Evolutionary conservation across 345 rosid genomes (phyloP).

Genomic region (Abelmoschus esculentus): DNA sequence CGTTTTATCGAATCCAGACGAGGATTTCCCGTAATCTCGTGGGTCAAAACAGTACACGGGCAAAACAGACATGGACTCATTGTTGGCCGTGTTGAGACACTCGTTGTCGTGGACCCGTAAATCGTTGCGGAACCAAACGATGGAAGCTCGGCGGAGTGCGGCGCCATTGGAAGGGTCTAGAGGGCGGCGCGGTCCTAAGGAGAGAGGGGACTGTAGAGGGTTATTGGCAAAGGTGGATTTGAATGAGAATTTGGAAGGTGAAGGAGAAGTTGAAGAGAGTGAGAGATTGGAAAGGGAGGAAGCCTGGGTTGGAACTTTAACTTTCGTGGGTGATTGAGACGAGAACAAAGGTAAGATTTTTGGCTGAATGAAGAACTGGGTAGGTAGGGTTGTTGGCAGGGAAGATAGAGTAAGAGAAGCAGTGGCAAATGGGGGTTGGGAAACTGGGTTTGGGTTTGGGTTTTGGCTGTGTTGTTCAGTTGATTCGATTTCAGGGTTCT

Average conservation of each 20-base stretch:
- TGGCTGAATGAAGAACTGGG: constrained; percentile 47
- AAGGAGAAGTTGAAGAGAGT: constrained; percentile 37
- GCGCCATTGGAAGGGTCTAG: constrained; percentile 80
- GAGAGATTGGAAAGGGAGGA: constrained; percentile 48
- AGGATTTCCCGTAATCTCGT: constrained; percentile 79
- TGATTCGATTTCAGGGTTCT: constrained; percentile 30
- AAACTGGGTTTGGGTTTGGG: constrained; percentile 20
- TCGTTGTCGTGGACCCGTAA: constrained; percentile 92
- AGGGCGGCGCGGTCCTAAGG: constrained; percentile 81
- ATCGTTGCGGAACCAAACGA: constrained; percentile 95
- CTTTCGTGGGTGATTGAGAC: constrained; percentile 43
- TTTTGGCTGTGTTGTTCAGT: constrained; percentile 16
- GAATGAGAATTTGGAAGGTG: constrained; percentile 51
- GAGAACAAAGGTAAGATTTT: constrained; percentile 35
- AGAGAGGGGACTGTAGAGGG: constrained; percentile 77
- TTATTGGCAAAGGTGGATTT: constrained; percentile 69
- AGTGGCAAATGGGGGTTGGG: constrained; percentile 50
- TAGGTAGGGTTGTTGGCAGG: constrained; percentile 34
- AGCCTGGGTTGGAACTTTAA: constrained; percentile 67
- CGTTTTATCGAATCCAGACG: constrained; percentile 47
- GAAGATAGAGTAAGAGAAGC: constrained; percentile 48
- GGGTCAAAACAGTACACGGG: constrained; percentile 98
- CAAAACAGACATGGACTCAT: constrained; percentile 76
- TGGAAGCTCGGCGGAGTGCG: constrained; percentile 69
- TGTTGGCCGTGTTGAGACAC: constrained; percentile 68